Evolutionary conservation across 106 monocot genomes (phyloP).

Genomic region (Dactylorhiza incarnata): DNA sequence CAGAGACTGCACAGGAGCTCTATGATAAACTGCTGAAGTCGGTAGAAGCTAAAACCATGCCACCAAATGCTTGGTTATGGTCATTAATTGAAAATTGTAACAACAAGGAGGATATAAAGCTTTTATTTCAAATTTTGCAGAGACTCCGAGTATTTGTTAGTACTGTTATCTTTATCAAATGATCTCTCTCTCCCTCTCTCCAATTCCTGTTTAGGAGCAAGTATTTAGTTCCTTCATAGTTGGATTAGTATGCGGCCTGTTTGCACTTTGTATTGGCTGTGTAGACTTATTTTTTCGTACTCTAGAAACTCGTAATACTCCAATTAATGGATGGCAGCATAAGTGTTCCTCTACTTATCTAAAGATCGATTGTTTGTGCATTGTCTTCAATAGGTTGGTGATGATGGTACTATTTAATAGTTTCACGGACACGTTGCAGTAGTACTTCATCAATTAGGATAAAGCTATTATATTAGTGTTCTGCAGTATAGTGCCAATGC

Average conservation of each 20-base stretch:
- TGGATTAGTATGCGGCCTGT: neutral
- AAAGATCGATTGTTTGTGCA: neutral
- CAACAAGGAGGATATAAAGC: slow-evolving; percentile 66
- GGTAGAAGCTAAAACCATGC: slow-evolving; percentile 71
- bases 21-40: slow-evolving; percentile 66
- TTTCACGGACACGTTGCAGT: neutral
- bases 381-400: neutral
- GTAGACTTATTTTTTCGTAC: neutral
- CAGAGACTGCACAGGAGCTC: slow-evolving; percentile 56
- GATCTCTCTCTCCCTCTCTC: neutral
- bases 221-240: neutral
- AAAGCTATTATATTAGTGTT: too few species aligned
- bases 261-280: neutral
- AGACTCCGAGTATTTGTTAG: slow-evolving; percentile 89
- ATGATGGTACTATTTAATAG: neutral
- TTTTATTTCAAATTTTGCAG: slow-evolving; percentile 73
- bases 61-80: slow-evolving; percentile 93
- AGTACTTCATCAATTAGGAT: neutral
- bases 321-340: neutral
- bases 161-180: neutral
- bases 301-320: neutral
- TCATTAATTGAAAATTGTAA: slow-evolving; percentile 57
- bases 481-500: too few species aligned
- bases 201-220: neutral
- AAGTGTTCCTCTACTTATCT: neutral